Conservation (phyloP, 768 basidiomycete genomes). For the Lentinula edodes region DNA sequence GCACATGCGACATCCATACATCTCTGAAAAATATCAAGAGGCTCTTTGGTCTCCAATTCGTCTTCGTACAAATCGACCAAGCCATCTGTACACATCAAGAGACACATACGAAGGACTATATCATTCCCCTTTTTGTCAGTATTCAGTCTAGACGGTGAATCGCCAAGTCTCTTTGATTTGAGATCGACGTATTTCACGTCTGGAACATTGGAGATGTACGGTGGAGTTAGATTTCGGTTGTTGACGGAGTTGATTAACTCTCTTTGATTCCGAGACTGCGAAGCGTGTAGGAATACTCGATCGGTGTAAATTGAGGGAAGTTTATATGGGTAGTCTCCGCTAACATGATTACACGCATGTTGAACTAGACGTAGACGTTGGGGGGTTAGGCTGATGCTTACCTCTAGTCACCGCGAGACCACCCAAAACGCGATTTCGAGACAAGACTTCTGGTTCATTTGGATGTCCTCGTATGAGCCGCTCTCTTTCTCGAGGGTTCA, state of each 20-base stretch:
- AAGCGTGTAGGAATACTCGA: conserved; percentile 29
- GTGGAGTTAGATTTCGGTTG: conserved; percentile 39
- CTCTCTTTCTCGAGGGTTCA: conserved; percentile 31
- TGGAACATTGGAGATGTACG: conserved; percentile 30
- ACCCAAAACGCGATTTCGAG: conserved; percentile 44
- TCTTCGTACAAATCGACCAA: conserved; percentile 38
- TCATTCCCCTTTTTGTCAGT: conserved; percentile 1
- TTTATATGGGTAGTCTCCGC: conserved; percentile 55
- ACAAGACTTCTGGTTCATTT: conserved; percentile 36
- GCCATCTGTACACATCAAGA: conserved; percentile 51
- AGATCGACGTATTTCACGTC: conserved; percentile 39
- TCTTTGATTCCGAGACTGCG: no score
- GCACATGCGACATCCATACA: conserved; percentile 16
- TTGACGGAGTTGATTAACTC: no score
- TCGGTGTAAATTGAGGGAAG: conserved; percentile 41
- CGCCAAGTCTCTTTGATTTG: conserved; percentile 3
- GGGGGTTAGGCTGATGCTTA: conserved; percentile 19
- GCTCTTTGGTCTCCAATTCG: conserved; percentile 1
- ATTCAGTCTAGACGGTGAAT: no score
- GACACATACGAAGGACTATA: conserved; percentile 15
- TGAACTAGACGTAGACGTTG: no score
- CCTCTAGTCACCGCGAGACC: conserved; percentile 45
- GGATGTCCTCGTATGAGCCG: conserved; percentile 41
- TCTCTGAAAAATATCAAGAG: conserved; percentile 12
- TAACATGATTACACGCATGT: conserved; percentile 20